These are phyloP conservation scores for Incumbomyces delicatus DNA, from an alignment of 2,329 filamentous ascomycete genomes.

Conservation along the genomic window DNA sequence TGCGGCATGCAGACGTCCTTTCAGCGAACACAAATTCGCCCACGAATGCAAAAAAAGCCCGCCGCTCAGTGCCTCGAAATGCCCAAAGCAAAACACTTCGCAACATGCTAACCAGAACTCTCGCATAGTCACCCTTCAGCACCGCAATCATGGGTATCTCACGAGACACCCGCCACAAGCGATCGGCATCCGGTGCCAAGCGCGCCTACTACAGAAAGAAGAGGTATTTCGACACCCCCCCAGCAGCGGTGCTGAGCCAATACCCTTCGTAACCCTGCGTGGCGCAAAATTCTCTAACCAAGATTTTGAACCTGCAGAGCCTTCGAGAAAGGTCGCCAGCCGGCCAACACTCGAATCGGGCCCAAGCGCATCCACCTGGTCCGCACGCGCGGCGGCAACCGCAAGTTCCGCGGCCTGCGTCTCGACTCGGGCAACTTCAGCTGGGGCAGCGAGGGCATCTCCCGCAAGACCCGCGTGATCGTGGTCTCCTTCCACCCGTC, in stretches of 20 bases:
- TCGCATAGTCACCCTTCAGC: slow-evolving; percentile 45
- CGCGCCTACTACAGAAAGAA: slow-evolving; percentile 72
- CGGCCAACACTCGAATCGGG: slow-evolving; percentile 98
- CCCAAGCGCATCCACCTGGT: slow-evolving; percentile 93
- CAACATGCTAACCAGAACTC: slow-evolving; percentile 1
- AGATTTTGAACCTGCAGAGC: slow-evolving; percentile 59
- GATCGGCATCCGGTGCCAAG: slow-evolving; percentile 98
- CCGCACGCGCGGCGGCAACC: slow-evolving; percentile 96
- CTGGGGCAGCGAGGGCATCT: slow-evolving; percentile 95
- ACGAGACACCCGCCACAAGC: slow-evolving; percentile 99
- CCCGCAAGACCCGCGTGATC: slow-evolving; percentile 99
- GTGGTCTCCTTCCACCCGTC: slow-evolving; percentile 97
- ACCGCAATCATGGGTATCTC: slow-evolving; percentile 95
- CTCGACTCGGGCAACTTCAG: slow-evolving; percentile 99
- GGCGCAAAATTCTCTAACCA: slow-evolving; percentile 60
- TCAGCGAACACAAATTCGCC: background rate
- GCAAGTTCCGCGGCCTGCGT: slow-evolving; percentile 98
- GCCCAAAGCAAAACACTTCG: background rate
- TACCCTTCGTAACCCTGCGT: background rate
- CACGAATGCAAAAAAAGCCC: background rate
- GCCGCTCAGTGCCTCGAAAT: background rate
- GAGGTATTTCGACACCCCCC: slow-evolving; percentile 34
- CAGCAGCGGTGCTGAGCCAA: background rate
- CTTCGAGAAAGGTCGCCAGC: slow-evolving; percentile 99
- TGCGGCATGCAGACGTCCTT: background rate